These are phyloP conservation scores for Mycena vulgaris DNA, from an alignment of 768 basidiomycete genomes.

Conservation along the genomic window DNA sequence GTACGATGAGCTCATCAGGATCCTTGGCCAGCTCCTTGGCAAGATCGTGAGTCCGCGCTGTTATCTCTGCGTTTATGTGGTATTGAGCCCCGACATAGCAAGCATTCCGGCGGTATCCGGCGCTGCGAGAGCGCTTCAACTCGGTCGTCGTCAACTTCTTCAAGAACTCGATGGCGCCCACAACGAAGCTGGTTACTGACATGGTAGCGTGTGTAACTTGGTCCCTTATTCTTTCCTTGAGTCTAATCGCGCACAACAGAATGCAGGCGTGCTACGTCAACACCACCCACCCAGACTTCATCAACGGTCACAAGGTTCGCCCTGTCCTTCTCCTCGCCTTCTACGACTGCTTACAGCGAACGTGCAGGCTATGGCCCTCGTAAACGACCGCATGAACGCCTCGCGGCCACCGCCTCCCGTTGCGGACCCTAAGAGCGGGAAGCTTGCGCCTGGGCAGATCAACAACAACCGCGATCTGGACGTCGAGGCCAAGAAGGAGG, in stretches of 20 bases:
- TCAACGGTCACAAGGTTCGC: constrained; percentile 92
- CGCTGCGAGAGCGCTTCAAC: constrained; percentile 97
- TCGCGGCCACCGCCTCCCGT: constrained; percentile 75
- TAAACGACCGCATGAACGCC: constrained; percentile 87
- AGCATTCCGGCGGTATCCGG: constrained; percentile 96
- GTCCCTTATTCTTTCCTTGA: constrained; percentile 1
- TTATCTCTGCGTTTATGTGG: neutral
- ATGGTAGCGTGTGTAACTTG: constrained; percentile 83
- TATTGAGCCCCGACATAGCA: constrained; percentile 65
- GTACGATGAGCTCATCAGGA: constrained; percentile 97
- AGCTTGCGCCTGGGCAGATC: constrained; percentile 71
- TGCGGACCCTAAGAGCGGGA: constrained; percentile 81
- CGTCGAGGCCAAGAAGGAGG: constrained; percentile 90
- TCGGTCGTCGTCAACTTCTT: constrained; percentile 96
- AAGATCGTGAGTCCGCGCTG: constrained; percentile 80
- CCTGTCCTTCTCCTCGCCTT: constrained; percentile 14
- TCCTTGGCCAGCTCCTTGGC: constrained; percentile 89
- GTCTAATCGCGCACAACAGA: constrained; percentile 52
- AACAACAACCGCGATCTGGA: constrained; percentile 98
- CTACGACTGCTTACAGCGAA: constrained; percentile 1
- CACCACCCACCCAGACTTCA: constrained; percentile 99
- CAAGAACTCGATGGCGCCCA: constrained; percentile 94
- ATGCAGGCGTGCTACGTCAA: constrained; percentile 99
- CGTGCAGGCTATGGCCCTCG: constrained; percentile 88
- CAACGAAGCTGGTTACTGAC: constrained; percentile 94